Conservation (phyloP, 768 basidiomycete species). For the Calocera cornea region DNA sequence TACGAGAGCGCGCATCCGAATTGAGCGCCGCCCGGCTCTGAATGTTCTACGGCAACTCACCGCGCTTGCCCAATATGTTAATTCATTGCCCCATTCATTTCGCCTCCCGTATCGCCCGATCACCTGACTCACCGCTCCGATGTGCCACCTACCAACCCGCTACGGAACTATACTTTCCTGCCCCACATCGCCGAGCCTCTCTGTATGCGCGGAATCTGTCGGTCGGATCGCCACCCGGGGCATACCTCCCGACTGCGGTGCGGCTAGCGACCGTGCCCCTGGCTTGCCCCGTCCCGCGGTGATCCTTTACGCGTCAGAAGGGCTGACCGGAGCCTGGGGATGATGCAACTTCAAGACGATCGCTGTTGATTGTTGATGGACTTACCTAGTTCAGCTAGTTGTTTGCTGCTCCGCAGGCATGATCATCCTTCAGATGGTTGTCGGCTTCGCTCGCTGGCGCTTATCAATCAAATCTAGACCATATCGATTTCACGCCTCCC, state of each 20-base stretch:
- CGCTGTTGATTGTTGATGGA: background rate
- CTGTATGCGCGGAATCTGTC: too few species aligned
- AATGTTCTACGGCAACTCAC: too few species aligned
- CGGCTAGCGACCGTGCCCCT: background rate
- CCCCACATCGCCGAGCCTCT: background rate
- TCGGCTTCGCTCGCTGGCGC: background rate
- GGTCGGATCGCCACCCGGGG: background rate
- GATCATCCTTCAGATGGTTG: background rate
- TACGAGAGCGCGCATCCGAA: too few species aligned
- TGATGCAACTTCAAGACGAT: background rate
- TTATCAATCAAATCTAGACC: background rate
- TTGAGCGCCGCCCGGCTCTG: too few species aligned
- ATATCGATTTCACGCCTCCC: background rate
- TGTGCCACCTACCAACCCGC: background rate
- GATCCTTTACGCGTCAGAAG: background rate
- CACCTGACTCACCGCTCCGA: background rate
- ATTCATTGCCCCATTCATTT: background rate
- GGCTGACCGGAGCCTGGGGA: background rate
- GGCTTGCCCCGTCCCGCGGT: background rate
- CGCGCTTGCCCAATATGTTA: background rate
- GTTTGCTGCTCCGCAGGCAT: background rate
- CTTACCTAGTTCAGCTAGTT: background rate
- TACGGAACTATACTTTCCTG: background rate
- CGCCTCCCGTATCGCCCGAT: background rate
- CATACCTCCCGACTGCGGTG: background rate